These are phyloP conservation scores for Fraxinus sp. DNA, from an alignment of 305 asterid species.

Conservation along the genomic window DNA sequence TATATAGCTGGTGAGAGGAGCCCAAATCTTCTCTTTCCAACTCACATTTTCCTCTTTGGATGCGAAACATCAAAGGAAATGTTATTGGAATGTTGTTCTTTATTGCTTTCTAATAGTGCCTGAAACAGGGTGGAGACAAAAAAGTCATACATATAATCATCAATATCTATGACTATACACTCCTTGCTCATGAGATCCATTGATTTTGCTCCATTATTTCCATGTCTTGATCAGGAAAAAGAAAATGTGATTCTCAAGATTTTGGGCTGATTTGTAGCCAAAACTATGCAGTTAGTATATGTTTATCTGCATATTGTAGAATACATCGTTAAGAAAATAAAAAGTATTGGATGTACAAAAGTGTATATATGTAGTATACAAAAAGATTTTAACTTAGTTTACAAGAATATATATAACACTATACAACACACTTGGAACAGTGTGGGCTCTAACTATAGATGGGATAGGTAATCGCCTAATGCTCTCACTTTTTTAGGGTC, in stretches of 20 bases:
- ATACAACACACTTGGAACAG: not conserved
- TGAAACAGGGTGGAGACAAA: conserved; percentile 47
- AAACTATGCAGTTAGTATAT: not conserved
- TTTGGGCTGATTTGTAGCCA: not conserved
- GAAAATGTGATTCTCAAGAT: not conserved
- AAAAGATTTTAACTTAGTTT: not conserved
- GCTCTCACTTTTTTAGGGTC: too few relatives aligned
- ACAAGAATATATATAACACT: not conserved
- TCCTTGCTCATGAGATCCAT: not conserved
- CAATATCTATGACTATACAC: not conserved
- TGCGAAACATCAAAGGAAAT: not conserved
- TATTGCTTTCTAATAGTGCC: conserved; percentile 44
- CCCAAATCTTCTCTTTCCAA: not conserved
- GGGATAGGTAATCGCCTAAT: too few relatives aligned
- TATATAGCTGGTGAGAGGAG: not conserved
- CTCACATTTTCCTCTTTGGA: not conserved
- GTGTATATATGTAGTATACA: too few relatives aligned
- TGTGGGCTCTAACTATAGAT: too few relatives aligned
- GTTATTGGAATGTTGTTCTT: conserved; percentile 19
- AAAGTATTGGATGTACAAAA: too few relatives aligned
- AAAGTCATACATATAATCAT: conserved; percentile 51
- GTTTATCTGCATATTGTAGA: not conserved
- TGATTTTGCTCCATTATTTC: not conserved
- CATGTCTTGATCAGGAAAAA: not conserved
- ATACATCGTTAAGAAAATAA: too few relatives aligned